phyloP scores from a whole-genome alignment of 2,329 filamentous ascomycete genomes.

The Dactylonectria estremocensis region DNA sequence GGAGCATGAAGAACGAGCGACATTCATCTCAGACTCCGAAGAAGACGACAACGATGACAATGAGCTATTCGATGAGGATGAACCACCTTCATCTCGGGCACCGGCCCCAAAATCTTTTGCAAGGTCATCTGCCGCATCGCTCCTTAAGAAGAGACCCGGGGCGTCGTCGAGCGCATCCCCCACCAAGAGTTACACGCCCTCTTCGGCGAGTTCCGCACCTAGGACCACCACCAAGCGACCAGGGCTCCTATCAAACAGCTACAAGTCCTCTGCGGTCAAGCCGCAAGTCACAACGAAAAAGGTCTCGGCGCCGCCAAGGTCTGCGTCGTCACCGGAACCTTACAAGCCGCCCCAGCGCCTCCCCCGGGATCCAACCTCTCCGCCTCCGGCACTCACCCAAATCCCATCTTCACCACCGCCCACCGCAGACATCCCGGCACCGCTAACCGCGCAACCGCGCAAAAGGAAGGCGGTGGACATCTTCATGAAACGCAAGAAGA shows the following conservation, averaged over 20 bases:
- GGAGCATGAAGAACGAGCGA: slow-evolving; percentile 55
- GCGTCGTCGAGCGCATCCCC: slow-evolving; percentile 17
- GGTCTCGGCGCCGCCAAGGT: slow-evolving; percentile 26
- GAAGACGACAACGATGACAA: slow-evolving; percentile 45
- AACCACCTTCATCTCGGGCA: slow-evolving; percentile 24
- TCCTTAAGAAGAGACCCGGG: slow-evolving; percentile 40
- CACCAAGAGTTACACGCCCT: slow-evolving; percentile 21
- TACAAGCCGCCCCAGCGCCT: slow-evolving; percentile 32
- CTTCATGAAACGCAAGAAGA: slow-evolving; percentile 66
- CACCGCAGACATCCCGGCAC: slow-evolving; percentile 22
- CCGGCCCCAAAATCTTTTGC: slow-evolving; percentile 27
- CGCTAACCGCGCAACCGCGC: slow-evolving; percentile 36
- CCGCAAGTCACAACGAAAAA: slow-evolving; percentile 31
- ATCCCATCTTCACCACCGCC: slow-evolving; percentile 44
- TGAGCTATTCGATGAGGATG: slow-evolving; percentile 49
- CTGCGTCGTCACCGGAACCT: slow-evolving; percentile 23
- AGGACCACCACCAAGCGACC: slow-evolving; percentile 34
- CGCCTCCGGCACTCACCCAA: slow-evolving; percentile 35
- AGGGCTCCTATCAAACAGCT: slow-evolving; percentile 49
- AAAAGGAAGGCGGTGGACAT: slow-evolving; percentile 65
- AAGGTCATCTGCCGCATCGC: slow-evolving; percentile 34
- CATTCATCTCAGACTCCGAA: slow-evolving; percentile 60
- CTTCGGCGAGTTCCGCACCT: slow-evolving; percentile 13
- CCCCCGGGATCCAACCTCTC: slow-evolving; percentile 39
- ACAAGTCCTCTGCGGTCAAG: slow-evolving; percentile 40